Evolutionary conservation across 1,284 basidiomycete species (phyloP).

Genomic region (Hypsizygus ulmarius): DNA sequence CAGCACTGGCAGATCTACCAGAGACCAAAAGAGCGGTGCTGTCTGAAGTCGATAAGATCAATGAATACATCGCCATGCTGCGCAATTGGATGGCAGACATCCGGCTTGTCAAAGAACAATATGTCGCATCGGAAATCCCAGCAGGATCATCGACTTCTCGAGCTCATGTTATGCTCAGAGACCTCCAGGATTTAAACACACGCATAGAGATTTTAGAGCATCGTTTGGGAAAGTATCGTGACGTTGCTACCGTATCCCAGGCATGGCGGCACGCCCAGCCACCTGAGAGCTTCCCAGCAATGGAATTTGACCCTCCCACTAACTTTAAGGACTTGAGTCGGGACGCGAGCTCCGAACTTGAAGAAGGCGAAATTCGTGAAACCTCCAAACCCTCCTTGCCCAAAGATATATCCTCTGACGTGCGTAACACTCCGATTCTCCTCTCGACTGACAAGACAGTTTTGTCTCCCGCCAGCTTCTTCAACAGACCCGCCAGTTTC

Average conservation of each 20-base stretch:
- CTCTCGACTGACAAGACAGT: no score
- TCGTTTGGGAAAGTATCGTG: not conserved
- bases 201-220: conserved; percentile 3
- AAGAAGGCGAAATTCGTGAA: conserved; percentile 12
- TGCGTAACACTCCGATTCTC: not conserved
- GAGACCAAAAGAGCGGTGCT: conserved; percentile 1
- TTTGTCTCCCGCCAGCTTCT: no score
- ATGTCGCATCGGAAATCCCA: no score
- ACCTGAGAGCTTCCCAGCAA: not conserved
- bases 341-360: not conserved
- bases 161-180: not conserved
- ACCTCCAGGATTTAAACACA: not conserved
- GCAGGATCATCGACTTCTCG: no score
- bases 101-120: not conserved
- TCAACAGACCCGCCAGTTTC: no score
- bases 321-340: not conserved
- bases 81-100: conserved; percentile 5
- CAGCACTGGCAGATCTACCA: not conserved
- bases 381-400: not conserved
- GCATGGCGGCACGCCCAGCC: not conserved
- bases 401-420: not conserved
- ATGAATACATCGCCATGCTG: conserved; percentile 1
- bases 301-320: not conserved
- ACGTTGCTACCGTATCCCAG: not conserved
- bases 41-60: no score